Percentiles rank a stretch among this genome's conserved stretches.
phyloP scores from a whole-genome alignment of 192 early-diverging fungal genomes.

The Spizellomyces punctatus region DNA sequence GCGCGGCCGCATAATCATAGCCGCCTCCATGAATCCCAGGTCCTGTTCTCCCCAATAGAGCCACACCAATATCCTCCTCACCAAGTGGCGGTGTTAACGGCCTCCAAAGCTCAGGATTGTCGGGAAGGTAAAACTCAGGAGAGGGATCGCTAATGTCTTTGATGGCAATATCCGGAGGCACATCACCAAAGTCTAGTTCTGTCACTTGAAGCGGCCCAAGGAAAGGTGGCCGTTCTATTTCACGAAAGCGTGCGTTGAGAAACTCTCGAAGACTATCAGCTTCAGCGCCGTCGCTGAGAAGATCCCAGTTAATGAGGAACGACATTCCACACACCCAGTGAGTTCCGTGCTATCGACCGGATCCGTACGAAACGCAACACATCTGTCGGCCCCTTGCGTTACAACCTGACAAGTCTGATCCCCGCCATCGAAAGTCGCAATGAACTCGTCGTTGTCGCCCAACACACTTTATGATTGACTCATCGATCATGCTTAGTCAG shows the following conservation, averaged over 20 bases:
- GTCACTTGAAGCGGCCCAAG: conserved; percentile 50
- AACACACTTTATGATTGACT: too few relatives aligned
- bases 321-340: conserved; percentile 33
- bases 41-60: too few relatives aligned
- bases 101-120: conserved; percentile 22
- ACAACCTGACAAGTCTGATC: too few relatives aligned
- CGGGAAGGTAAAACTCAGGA: conserved; percentile 55
- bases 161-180: conserved; percentile 51
- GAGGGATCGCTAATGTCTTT: conserved; percentile 46
- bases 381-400: too few relatives aligned
- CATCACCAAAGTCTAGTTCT: conserved; percentile 56
- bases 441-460: too few relatives aligned
- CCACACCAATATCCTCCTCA: neutral
- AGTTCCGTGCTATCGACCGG: too few relatives aligned
- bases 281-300: conserved; percentile 47
- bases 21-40: too few relatives aligned
- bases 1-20: too few relatives aligned
- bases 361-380: too few relatives aligned
- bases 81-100: neutral
- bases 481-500: too few relatives aligned
- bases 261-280: conserved; percentile 45
- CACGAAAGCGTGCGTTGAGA: conserved; percentile 53
- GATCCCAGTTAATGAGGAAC: conserved; percentile 54
- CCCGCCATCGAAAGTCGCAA: too few relatives aligned
- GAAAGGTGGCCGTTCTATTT: conserved; percentile 54